Evolutionary conservation across 129 eudicot genomes (phyloP).

Genomic region (carrot (Daucus carota)): DH1_v3.0 NC_030383.2:4309501-4310000

Average conservation of each 20-base stretch:
- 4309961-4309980: neutral
- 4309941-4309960: neutral
- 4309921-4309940: conserved; percentile 33
- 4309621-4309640: conserved; percentile 23
- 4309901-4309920: conserved; percentile 44
- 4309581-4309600: no score
- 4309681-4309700: conserved; percentile 32
- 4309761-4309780: neutral
- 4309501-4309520: neutral
- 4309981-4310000: neutral
- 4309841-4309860: conserved; percentile 36
- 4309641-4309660: conserved; percentile 42
- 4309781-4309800: neutral
- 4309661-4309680: conserved; percentile 32
- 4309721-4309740: conserved; percentile 27
- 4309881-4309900: conserved; percentile 28
- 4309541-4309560: neutral
- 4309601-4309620: neutral
- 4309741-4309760: neutral
- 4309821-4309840: conserved; percentile 36
- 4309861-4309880: conserved; percentile 31
- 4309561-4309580: neutral
- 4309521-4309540: neutral
- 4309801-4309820: conserved; percentile 12
- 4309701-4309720: conserved; percentile 35